These are phyloP conservation scores for Avena insularis DNA, from an alignment of 176 grass and related monocot species.

Conservation along the genomic window DNA sequence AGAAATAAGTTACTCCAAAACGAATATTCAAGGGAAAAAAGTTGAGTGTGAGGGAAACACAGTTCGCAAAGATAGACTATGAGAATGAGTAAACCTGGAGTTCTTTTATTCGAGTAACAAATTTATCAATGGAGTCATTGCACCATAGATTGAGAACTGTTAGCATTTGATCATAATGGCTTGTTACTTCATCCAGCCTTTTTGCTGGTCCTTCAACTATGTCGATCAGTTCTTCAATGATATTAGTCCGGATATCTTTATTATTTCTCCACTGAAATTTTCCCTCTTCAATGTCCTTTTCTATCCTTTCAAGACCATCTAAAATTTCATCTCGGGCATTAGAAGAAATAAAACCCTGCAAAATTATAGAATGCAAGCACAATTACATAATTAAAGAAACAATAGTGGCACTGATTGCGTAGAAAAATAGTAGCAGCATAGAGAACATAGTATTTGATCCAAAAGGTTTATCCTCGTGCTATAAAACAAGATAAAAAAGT, in stretches of 20 bases:
- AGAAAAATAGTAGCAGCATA: neutral
- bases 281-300: slow-evolving; percentile 12
- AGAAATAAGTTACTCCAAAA: neutral
- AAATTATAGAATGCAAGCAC: neutral
- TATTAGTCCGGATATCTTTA: slow-evolving; percentile 20
- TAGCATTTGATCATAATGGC: slow-evolving; percentile 31
- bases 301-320: slow-evolving; percentile 18
- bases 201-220: slow-evolving; percentile 24
- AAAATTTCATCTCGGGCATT: slow-evolving; percentile 9
- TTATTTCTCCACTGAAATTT: slow-evolving; percentile 29
- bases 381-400: slow-evolving; percentile 1
- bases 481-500: neutral
- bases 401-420: neutral
- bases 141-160: slow-evolving; percentile 25
- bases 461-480: neutral
- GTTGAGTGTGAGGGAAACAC: neutral
- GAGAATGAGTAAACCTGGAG: slow-evolving; percentile 30
- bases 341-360: slow-evolving; percentile 29
- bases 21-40: neutral
- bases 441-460: neutral
- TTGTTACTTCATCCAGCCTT: slow-evolving; percentile 24
- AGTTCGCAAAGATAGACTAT: neutral
- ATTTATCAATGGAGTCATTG: slow-evolving; percentile 32
- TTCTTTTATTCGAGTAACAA: slow-evolving; percentile 11
- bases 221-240: slow-evolving; percentile 15